Evolutionary conservation across 257 asterid species (phyloP).

Genomic region (Solanum etuberosum): DNA sequence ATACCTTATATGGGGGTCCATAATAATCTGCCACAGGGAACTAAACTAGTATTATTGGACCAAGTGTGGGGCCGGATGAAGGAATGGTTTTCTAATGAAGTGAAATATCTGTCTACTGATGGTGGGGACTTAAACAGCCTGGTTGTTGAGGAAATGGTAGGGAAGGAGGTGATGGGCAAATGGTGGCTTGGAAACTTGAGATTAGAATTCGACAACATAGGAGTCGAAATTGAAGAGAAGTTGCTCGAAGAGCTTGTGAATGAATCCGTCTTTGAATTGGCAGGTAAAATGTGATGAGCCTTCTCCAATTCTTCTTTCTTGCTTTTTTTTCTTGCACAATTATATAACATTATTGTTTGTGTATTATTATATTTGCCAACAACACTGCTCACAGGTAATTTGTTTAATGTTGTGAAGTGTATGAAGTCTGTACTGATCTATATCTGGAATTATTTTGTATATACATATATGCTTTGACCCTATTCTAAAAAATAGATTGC

Average conservation of each 20-base stretch:
- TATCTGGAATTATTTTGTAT: background rate
- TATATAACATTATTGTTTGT: constrained; percentile 7
- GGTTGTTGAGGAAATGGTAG: constrained; percentile 57
- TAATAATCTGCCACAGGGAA: constrained; percentile 1
- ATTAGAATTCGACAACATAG: constrained; percentile 44
- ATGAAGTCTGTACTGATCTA: constrained; percentile 11
- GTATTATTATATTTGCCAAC: constrained; percentile 13
- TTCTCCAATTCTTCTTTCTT: background rate
- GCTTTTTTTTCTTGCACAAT: background rate
- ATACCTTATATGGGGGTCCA: constrained; percentile 18
- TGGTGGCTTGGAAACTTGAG: constrained; percentile 51
- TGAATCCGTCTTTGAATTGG: constrained; percentile 54
- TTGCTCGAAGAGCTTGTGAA: constrained; percentile 62
- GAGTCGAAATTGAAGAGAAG: constrained; percentile 51
- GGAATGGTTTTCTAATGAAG: constrained; percentile 45
- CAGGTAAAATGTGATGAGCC: constrained; percentile 28
- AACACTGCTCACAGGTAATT: constrained; percentile 3
- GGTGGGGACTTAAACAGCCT: constrained; percentile 37
- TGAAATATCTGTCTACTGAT: constrained; percentile 17
- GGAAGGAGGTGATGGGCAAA: constrained; percentile 59
- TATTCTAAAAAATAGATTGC: background rate
- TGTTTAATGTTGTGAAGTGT: background rate
- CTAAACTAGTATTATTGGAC: constrained; percentile 26
- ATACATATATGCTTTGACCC: background rate
- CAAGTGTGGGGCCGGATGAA: constrained; percentile 62